phyloP scores from a whole-genome alignment of 495 filamentous ascomycete species.

The Penicillium taxi region DNA sequence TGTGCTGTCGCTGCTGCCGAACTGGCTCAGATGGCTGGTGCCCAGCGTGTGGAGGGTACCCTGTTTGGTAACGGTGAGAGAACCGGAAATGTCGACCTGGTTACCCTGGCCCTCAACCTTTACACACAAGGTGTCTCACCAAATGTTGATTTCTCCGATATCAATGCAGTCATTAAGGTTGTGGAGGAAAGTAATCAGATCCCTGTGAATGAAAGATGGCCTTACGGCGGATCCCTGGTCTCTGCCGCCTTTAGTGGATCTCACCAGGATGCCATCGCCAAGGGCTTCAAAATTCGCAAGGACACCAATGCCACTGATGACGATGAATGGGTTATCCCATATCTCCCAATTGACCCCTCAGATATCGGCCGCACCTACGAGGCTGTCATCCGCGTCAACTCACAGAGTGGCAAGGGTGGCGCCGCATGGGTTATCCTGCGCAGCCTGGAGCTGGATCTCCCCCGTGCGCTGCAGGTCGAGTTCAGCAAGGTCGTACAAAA shows the following conservation, averaged over 20 bases:
- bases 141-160: conserved; percentile 84
- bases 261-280: conserved; percentile 97
- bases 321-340: conserved; percentile 66
- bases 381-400: conserved; percentile 96
- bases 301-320: conserved; percentile 49
- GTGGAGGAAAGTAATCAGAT: conserved; percentile 95
- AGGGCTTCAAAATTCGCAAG: conserved; percentile 76
- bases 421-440: conserved; percentile 91
- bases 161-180: conserved; percentile 77
- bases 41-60: conserved; percentile 89
- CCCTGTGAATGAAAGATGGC: conserved; percentile 78
- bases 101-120: conserved; percentile 89
- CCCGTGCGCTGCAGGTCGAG: conserved; percentile 84
- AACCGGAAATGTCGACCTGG: conserved; percentile 93
- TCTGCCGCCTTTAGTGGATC: conserved; percentile 8
- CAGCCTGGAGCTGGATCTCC: conserved; percentile 82
- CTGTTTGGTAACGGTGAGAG: conserved; percentile 94
- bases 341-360: conserved; percentile 85
- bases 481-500: conserved; percentile 84
- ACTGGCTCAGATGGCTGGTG: conserved; percentile 94
- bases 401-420: conserved; percentile 90
- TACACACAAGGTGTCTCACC: conserved; percentile 93
- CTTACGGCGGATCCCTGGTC: conserved; percentile 81
- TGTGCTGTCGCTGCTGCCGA: conserved; percentile 86
- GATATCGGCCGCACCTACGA: conserved; percentile 96